Conservation (phyloP, 2,329 filamentous ascomycete genomes). For the Alternaria hordeiaustralica region DNA sequence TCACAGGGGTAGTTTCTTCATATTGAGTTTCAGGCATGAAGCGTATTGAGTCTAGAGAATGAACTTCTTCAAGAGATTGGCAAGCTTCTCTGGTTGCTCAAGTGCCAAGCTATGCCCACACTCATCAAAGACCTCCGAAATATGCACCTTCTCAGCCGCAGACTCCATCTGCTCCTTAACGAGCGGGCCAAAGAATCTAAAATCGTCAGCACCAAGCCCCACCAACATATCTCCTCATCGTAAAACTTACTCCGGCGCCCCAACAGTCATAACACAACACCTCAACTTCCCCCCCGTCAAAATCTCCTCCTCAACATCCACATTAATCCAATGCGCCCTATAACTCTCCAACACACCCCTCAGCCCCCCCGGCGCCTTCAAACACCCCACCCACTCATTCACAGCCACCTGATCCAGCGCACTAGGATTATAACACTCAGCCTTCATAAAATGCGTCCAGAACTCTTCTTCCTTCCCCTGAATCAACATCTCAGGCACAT, state of each 20-base stretch:
- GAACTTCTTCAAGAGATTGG: conserved; percentile 21
- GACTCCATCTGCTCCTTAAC: conserved; percentile 34
- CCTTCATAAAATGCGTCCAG: conserved; percentile 51
- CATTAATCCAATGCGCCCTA: conserved; percentile 28
- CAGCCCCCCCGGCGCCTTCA: conserved; percentile 25
- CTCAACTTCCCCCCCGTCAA: conserved; percentile 20
- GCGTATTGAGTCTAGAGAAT: background rate
- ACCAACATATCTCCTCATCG: background rate
- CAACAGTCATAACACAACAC: conserved; percentile 29
- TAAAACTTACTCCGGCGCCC: conserved; percentile 23
- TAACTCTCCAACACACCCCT: conserved; percentile 29
- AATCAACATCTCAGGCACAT: conserved; percentile 51
- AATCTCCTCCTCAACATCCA: conserved; percentile 29
- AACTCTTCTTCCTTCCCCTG: conserved; percentile 49
- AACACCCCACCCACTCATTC: conserved; percentile 27
- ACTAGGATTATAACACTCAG: conserved; percentile 50
- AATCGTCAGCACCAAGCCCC: background rate
- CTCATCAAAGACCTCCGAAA: conserved; percentile 30
- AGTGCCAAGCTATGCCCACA: conserved; percentile 28
- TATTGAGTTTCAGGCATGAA: too few relatives aligned
- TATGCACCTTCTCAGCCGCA: conserved; percentile 38
- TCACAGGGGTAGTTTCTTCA: background rate
- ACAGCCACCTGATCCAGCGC: conserved; percentile 38
- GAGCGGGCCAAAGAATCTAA: conserved; percentile 25
- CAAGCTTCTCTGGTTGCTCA: conserved; percentile 26